A percentile compares a stretch with the other conserved stretches of the same genome.
Evolutionary conservation across 495 filamentous ascomycete species (phyloP).

Genomic region (Apodospora peruviana): DNA sequence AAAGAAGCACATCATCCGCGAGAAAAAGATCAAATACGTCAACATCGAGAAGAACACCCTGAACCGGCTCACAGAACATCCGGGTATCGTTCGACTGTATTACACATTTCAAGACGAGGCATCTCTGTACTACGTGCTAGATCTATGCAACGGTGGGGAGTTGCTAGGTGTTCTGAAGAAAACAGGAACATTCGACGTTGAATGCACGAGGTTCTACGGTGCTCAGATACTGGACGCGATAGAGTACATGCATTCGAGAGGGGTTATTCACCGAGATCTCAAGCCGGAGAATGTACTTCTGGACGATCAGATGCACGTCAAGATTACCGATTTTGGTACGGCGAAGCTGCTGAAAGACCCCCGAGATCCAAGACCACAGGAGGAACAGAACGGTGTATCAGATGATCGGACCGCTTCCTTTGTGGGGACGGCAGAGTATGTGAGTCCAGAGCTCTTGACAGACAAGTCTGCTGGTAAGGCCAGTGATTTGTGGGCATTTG

Average conservation of each 20-base stretch:
- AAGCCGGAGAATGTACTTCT: slow-evolving; percentile 97
- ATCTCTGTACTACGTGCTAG: slow-evolving; percentile 94
- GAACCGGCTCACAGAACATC: slow-evolving; percentile 92
- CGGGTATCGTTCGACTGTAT: slow-evolving; percentile 93
- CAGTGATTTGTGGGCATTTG: slow-evolving; percentile 97
- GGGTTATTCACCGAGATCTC: slow-evolving; percentile 93
- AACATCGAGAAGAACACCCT: slow-evolving; percentile 99
- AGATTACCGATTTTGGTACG: slow-evolving; percentile 98
- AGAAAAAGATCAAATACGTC: slow-evolving; percentile 99
- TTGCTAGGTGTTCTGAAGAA: slow-evolving; percentile 88
- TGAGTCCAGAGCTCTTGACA: slow-evolving; percentile 90
- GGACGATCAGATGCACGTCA: slow-evolving; percentile 93
- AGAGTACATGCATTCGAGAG: slow-evolving; percentile 94
- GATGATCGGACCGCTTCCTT: slow-evolving; percentile 84
- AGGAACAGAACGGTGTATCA: slow-evolving; percentile 44
- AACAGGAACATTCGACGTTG: slow-evolving; percentile 90
- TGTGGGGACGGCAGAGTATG: slow-evolving; percentile 97
- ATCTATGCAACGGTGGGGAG: slow-evolving; percentile 89
- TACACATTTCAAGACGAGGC: slow-evolving; percentile 98
- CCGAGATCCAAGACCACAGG: slow-evolving; percentile 45
- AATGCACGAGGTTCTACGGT: slow-evolving; percentile 91
- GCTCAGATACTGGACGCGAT: slow-evolving; percentile 96
- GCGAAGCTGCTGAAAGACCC: slow-evolving; percentile 81
- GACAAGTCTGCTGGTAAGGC: slow-evolving; percentile 98
- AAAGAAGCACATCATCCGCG: slow-evolving; percentile 99